Base-by-base conservation (phyloP, 2,329 filamentous ascomycete species). In the Cladosporium austrohemisphaericum region DNA sequence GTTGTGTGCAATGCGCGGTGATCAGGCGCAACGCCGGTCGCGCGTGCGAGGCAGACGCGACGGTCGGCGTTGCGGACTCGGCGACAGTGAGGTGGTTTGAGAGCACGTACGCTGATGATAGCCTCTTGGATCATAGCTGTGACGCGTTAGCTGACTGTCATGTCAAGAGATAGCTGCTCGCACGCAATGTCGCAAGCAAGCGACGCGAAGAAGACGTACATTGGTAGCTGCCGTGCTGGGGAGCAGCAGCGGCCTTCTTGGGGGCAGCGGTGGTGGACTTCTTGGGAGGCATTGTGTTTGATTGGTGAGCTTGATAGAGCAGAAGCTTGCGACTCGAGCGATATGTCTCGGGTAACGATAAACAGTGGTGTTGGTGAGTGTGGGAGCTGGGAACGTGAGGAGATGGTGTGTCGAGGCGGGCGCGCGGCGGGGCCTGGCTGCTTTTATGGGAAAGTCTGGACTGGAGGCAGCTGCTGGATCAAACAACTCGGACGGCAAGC, bases 71-170 rank as follows among this genome's bases (percentile, higher is more conserved):
- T 43, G 16, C 25, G 18, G 26, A 33, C 23, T 20, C 25, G 28
- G 46, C 16, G 37, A 43, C 20, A 29, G 20, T 22, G 22, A 20
- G 19, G 22, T 25, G 20, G 3, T 13, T 18, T 11, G n/a, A n/a
- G n/a, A n/a, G n/a, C 7, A 50, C 48, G 82, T 71, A 86, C 83
- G 71, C 78, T 80, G 65, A 84, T 69, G 66, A 86, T 83, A 60
- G 82, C 83, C 69, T 85, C 81, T 72, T 84, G 84, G 70, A 86
- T 83, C 83, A 86, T 85, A 71, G 84, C 82, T 84, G 68, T 66
- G 29, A 36, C 16, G 46, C 28, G 29, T 49, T 41, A 50, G 48
- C 19, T 32, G 20, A n/a, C 19, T 33, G 26, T 25, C 5, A n/a
- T 13, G 32, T 19, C 25, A 5, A n/a, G 11, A n/a, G 3, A 4